Percentiles rank a stretch among this genome's conserved stretches.
Evolutionary conservation across 2,329 filamentous ascomycete genomes (phyloP).

Genomic region (Seiridium cupressi): DNA sequence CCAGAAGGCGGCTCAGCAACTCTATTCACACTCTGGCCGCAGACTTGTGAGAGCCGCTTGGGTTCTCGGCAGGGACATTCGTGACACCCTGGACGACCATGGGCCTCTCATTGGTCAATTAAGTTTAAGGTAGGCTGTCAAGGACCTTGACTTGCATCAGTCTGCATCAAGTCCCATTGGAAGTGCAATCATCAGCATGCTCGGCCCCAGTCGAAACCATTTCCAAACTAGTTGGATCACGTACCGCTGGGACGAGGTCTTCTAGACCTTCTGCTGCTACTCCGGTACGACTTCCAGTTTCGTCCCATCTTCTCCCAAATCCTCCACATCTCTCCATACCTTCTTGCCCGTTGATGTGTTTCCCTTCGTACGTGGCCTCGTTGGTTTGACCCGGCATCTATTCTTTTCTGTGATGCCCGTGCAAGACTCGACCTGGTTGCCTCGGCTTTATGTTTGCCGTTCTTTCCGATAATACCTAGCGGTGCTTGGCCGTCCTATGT

Average conservation of each 20-base stretch:
- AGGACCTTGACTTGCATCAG: conserved; percentile 5
- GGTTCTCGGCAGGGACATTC: not conserved
- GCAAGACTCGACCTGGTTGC: conserved; percentile 17
- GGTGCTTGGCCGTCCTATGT: conserved; percentile 17
- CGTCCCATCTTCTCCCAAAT: not conserved
- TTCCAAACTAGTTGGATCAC: conserved; percentile 6
- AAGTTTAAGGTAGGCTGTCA: not conserved
- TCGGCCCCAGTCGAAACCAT: conserved; percentile 13
- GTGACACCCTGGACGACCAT: not conserved
- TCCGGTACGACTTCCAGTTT: conserved; percentile 1
- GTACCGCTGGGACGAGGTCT: conserved; percentile 6
- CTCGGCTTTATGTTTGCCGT: conserved; percentile 8
- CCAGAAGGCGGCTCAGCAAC: conserved; percentile 11
- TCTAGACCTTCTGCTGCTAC: not conserved
- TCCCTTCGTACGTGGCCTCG: not conserved
- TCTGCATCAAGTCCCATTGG: conserved; percentile 13
- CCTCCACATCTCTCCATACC: not conserved
- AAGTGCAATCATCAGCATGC: conserved; percentile 10
- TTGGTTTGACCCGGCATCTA: conserved; percentile 5
- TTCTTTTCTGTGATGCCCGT: conserved; percentile 14
- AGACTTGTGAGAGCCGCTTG: conserved; percentile 13
- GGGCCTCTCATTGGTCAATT: not conserved
- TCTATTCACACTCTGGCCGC: conserved; percentile 12
- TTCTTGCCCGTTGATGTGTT: conserved; percentile 3
- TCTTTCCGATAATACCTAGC: conserved; percentile 12